Evolutionary conservation across 768 basidiomycete species (phyloP).

Genomic region (Lentinula guzmanii): DNA sequence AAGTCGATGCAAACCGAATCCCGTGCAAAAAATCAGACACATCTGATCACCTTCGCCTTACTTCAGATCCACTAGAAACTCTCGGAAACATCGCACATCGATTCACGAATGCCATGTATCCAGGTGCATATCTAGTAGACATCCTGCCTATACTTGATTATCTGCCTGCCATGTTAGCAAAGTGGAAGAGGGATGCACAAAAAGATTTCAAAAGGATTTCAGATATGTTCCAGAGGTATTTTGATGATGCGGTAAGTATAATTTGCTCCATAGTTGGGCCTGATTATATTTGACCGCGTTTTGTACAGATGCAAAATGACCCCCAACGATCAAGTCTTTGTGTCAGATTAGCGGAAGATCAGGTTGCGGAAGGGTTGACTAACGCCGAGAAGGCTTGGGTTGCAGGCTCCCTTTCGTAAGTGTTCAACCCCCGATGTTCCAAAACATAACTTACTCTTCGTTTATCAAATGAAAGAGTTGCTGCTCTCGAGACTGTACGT

Average conservation of each 20-base stretch:
- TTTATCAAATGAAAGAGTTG: not conserved
- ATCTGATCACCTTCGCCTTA: not conserved
- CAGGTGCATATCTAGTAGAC: slow-evolving; percentile 1
- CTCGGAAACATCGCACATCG: not conserved
- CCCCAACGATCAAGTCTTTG: not conserved
- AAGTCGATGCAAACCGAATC: not conserved
- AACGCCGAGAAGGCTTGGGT: not conserved
- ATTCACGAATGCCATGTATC: not conserved
- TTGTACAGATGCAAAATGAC: not conserved
- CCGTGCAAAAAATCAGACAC: not conserved
- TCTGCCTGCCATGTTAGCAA: not conserved
- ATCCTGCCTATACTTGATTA: slow-evolving; percentile 5
- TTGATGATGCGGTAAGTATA: slow-evolving; percentile 7
- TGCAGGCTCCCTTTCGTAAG: not conserved
- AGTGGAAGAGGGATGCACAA: slow-evolving; percentile 6
- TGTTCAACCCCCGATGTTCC: not conserved
- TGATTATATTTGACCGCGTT: not conserved
- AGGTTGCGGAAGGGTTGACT: slow-evolving; percentile 6
- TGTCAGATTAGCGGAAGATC: slow-evolving; percentile 6
- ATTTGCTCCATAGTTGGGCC: slow-evolving; percentile 8
- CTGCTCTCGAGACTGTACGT: not conserved
- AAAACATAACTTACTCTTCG: not conserved
- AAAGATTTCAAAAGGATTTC: not conserved
- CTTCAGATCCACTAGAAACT: not conserved
- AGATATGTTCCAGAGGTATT: not conserved